Base-by-base conservation (phyloP, 139 green algal genomes). In the Zygnema cylindricum region DNA sequence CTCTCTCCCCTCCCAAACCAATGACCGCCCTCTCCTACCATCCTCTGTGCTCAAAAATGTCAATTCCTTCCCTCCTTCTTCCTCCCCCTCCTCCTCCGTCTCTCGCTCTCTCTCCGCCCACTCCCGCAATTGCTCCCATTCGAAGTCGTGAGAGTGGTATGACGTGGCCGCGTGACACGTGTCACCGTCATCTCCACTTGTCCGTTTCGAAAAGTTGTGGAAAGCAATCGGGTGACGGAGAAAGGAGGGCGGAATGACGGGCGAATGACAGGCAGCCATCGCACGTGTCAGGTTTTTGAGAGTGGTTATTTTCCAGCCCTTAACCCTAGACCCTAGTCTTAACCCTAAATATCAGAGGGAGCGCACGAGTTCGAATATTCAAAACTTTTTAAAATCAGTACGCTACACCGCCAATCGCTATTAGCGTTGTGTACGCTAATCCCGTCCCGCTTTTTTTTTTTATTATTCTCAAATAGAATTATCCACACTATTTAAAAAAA, bases 81-180 rank as follows among this genome's bases (percentile, higher is more conserved):
- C 25, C 57, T n/a, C 57, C 30, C 30, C 30, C 57, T 35, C 25
- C 30, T 25, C 57, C 30, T 73, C 30, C 57, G 30, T 35, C 36
- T 41, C 71, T 3, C 7, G 71, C 71, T 54, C 7, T 16, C 21
- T 3, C 16, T 79, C 71, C 36, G 71, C 71, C 7, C 71, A 23
- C 21, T 16, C 7, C 7, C 38, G 71, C 7, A 79, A 16, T 16
- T 79, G 11, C 71, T 54, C 36, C 71, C 71, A 79, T 41, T 79
- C 71, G 71, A 79, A 88, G 89, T 42, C 38, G 0, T 3, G 32
- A 16, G 77, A 57, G 77, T 85, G 77, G 16, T 85, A 76, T 22
- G 30, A 36, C 38, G 79, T 32, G 16, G 78, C 25, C 38, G 11
- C 71, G 16, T 21, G 11, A 25, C 36, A 7, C 16, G 11, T 42